Evolutionary conservation across 768 basidiomycete species (phyloP), one percentile per base, ranked within the genome.

Genomic region (Floccularia luteovirens): DNA sequence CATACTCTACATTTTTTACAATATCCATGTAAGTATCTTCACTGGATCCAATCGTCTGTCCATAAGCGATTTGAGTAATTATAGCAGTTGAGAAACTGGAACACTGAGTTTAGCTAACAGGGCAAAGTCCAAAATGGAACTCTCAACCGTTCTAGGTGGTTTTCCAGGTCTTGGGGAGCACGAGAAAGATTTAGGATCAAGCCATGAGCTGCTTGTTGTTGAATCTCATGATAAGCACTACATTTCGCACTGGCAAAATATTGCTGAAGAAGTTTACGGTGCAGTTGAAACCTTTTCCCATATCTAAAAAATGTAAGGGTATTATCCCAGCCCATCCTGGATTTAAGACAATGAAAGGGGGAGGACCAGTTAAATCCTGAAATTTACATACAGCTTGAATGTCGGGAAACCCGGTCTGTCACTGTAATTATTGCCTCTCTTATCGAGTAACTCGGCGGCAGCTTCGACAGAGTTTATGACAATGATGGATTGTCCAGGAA

Each of bases 391-490:
- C 53, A 56, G 11, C 17, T 54, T 39, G 28, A 41, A 46, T 16
- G 53, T 36, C 17, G 46, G 40, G 6, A 55, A 40, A 17, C 35
- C 16, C 3, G 49, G 54, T 22, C 51, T 39, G 31, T 50, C 36
- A 10, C 62, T 60, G 43, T 59, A 59, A 10, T 48, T 54, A 11
- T 45, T 34, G 20, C 59, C 45, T 24, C 48, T 36, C 36, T 54
- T 56, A 5, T 59, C 55, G 12, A 61, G 44, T 16, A 61, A 49
- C 22, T 61, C 59, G 12, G 35, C 38, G 4, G 56, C 59, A n/a
- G 49, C 48, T 39, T 55, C 24, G 6, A 46, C 30, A 11, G 49
- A 45, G 38, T 56, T 50, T 25, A 61, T 35, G 10, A 58, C 36
- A 11, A 59, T n/a, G n/a, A n/a, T n/a, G n/a, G n/a, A n/a, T n/a